phyloP scores from a whole-genome alignment of 1,284 basidiomycete species.

The Naganishia albida region DNA sequence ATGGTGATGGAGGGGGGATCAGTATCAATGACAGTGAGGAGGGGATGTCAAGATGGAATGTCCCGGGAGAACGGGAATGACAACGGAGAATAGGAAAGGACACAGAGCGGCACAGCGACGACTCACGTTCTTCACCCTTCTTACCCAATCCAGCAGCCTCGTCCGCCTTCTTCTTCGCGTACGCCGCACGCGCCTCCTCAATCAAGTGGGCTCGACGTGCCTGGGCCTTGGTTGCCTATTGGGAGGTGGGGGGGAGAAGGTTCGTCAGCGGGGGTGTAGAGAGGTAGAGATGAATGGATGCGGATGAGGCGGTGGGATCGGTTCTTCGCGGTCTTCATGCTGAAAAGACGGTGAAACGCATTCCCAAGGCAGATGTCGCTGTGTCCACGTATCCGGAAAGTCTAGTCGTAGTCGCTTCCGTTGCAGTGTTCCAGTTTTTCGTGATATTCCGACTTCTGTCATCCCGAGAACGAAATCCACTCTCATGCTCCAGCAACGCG shows the following conservation, averaged over 20 bases:
- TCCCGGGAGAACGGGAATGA: not conserved
- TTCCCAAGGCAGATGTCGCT: too few species aligned
- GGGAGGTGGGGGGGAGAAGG: conserved; percentile 25
- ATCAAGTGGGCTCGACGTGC: conserved; percentile 72
- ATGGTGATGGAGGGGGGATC: too few species aligned
- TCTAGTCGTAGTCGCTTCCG: too few species aligned
- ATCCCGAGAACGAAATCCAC: too few species aligned
- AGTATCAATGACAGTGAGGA: too few species aligned
- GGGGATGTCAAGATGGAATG: not conserved
- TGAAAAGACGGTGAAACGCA: too few species aligned
- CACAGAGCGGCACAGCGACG: too few species aligned
- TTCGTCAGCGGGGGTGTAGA: not conserved
- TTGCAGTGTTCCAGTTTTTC: too few species aligned
- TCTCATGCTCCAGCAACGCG: not conserved
- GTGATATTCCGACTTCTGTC: too few species aligned
- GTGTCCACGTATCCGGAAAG: too few species aligned
- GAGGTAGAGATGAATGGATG: not conserved
- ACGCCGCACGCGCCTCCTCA: conserved; percentile 85
- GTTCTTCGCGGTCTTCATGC: too few species aligned
- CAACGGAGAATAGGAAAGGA: not conserved
- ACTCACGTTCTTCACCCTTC: conserved; percentile 38
- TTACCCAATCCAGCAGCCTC: conserved; percentile 42
- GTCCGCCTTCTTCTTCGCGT: conserved; percentile 70
- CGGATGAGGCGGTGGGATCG: conserved; percentile 60
- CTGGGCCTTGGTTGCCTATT: conserved; percentile 40